Evolutionary conservation across 1,284 basidiomycete species (phyloP), one percentile per base, ranked within the genome.

Genomic region (Quambalaria eucalypti): DNA sequence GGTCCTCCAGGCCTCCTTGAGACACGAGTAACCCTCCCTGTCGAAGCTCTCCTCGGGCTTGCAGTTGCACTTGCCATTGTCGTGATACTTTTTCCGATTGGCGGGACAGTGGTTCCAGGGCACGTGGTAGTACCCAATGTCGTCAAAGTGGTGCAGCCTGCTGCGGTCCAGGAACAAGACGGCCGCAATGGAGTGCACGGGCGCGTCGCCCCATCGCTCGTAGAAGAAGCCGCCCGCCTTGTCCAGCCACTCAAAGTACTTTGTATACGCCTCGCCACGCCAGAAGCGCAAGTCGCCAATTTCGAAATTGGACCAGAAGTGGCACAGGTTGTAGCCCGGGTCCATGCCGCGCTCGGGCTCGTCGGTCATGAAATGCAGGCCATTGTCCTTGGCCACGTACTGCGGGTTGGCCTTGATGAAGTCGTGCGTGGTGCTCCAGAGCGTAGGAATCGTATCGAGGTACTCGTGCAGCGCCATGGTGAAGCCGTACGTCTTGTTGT

Each of bases 201-300:
- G 89, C 7, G 90, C 89, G 71, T 91, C 88, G 51, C 88, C 88
- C 87, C 87, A 88, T 51, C 87, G 80, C 81, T 69, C 71, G 58
- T 73, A 73, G 52, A 73, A 73, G 62, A 73, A 73, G n/a, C 89
- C 88, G 21, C 90, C 90, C 48, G 81, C 82, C 14, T 79, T 75
- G 60, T 92, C 90, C 21, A 92, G 79, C 68, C 82, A 81, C 25
- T 87, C 80, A 66, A 91, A 92, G 78, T 85, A 91, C 50, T 83
- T 81, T 60, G 78, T 80, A 76, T 92, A 92, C 2, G 85, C 83
- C 60, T 87, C 81, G 5, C 81, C 78, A 52, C 89, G 79, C 85
- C 87, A 89, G 71, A 91, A 89, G 61, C 85, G 82, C 80, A 77
- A 51, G 40, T 75, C 71, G 8, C 84, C 88, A 51, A 92, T 89